Evolutionary conservation across 176 grass and related monocot genomes (phyloP), one percentile per base, ranked within the genome.

Genomic region (Phyllostachys edulis): DNA sequence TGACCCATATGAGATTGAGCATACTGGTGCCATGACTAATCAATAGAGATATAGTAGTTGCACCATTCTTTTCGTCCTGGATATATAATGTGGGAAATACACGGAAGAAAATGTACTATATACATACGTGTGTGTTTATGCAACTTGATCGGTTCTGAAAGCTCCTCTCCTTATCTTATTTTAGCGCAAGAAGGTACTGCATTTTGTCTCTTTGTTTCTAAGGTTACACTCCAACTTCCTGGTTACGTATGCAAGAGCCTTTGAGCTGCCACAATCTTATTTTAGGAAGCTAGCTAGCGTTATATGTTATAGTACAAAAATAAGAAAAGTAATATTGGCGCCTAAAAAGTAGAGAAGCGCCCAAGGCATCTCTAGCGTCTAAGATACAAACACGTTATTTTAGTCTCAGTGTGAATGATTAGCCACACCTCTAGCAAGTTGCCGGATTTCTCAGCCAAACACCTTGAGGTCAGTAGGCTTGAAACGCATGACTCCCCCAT

Each of bases 381-480:
- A 90, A 84, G 89, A 75, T 26, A 90, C 79, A 84, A 80, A 90
- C 75, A 74, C 85, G 70, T 83, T 83, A 83, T 90, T 87, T 87
- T 90, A 90, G 69, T 69, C 80, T 12, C 44, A 0, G 37, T 63
- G 44, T 85, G 77, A 78, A 87, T 87, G 89, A 90, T 64, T 83
- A 83, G 67, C 72, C 65, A 82, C 80, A 57, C 67, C 67, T 87
- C 80, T 40, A 37, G 50, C 66, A 38, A 69, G 75, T 87, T 84
- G 88, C 79, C 60, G 79, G 59, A 2, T 90, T 68, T 77, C 79
- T 71, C 50, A 86, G 84, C 27, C 73, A 42, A 85, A 49, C 67
- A 1, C 38, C 20, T 18, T 45, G 67, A 56, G 76, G 82, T 39
- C 85, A 76, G 14, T 39, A 61, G 32, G 52, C 71, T 40, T 76